A percentile compares a stretch with the other conserved stretches of the same genome.
These are phyloP conservation scores for Tolypocladium cylindrosporum DNA, from an alignment of 2,329 filamentous ascomycete species.

Conservation along the genomic window DNA sequence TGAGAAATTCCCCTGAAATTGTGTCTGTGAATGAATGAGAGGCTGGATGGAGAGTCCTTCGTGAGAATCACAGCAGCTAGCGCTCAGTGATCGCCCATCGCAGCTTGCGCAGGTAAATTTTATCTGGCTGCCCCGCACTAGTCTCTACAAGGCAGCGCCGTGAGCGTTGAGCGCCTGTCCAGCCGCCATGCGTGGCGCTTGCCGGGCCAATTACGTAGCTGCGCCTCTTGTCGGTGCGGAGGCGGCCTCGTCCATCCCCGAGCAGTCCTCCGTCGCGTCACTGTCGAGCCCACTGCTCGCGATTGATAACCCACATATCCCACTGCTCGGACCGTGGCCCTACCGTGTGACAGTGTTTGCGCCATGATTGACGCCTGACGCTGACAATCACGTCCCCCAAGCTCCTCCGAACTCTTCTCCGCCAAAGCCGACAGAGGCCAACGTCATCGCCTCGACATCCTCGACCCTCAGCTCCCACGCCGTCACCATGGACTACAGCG, in stretches of 20 bases:
- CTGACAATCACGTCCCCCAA: background rate
- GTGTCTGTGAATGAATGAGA: background rate
- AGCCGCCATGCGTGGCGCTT: constrained; percentile 13
- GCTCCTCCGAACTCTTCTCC: background rate
- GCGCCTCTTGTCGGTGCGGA: background rate
- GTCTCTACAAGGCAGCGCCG: constrained; percentile 9
- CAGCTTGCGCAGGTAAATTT: constrained; percentile 18
- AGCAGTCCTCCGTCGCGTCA: background rate
- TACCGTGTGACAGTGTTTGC: background rate
- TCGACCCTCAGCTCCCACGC: constrained; percentile 1
- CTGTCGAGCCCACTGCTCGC: background rate
- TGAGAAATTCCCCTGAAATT: background rate
- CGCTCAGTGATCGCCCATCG: background rate
- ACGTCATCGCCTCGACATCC: constrained; percentile 11
- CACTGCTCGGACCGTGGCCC: background rate
- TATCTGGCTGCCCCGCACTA: constrained; percentile 31
- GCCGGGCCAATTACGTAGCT: constrained; percentile 3
- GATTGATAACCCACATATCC: background rate
- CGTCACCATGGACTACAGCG: constrained; percentile 46
- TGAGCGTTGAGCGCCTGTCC: background rate
- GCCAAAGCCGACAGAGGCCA: background rate
- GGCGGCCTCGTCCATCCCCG: constrained; percentile 2
- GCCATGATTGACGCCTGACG: constrained; percentile 5
- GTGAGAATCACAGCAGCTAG: background rate
- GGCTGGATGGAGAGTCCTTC: background rate